Evolutionary conservation across 202 grass and related monocot species (phyloP), one percentile per base, ranked within the genome.

Genomic region (Eragrostis tef): DNA sequence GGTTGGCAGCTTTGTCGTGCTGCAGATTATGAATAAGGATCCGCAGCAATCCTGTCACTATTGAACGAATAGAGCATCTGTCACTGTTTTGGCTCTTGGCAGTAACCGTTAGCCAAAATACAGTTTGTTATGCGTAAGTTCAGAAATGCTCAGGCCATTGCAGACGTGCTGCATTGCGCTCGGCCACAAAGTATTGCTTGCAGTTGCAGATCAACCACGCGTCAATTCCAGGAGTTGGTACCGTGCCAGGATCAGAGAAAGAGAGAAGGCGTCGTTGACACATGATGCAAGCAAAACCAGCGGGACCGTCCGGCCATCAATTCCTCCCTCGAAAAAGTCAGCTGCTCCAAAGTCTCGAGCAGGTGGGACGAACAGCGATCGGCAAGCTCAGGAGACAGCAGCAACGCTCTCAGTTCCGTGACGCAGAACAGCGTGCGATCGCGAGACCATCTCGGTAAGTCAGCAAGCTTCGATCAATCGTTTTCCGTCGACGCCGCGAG

Each of bases 401-500:
- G 15, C 53, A 43, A 53, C 2, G 31, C 31, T 17, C 16, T 12
- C 17, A 1, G 13, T 24, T 36, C 45, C 16, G 0, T 51, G 60
- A 52, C 15, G 76, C 27, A 31, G 62, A 79, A 50, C 70, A 20
- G 41, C 60, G 19, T 10, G 62, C 31, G 62, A 39, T 65, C 14
- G 62, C 64, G 64, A 66, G 16, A 50, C 8, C 7, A n/a, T 66
- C 6, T 0, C 46, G 2, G 0, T 15, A 56, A 69, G 65, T 79
- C 65, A 59, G 51, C 78, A 70, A 12, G 64, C 51, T 8, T 20
- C 50, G 0, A 69, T 20, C 64, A 0, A 45, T 80, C 64, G 64
- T 0, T 80, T 46, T 80, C 78, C 51, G 78, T 58, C 78, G 77
- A 80, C 78, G 29, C 8, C 5, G 39, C 78, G 78, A 61, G 67